phyloP scores from a whole-genome alignment of 2,329 filamentous ascomycete species.

The Gaeumannomyces tritici region DNA sequence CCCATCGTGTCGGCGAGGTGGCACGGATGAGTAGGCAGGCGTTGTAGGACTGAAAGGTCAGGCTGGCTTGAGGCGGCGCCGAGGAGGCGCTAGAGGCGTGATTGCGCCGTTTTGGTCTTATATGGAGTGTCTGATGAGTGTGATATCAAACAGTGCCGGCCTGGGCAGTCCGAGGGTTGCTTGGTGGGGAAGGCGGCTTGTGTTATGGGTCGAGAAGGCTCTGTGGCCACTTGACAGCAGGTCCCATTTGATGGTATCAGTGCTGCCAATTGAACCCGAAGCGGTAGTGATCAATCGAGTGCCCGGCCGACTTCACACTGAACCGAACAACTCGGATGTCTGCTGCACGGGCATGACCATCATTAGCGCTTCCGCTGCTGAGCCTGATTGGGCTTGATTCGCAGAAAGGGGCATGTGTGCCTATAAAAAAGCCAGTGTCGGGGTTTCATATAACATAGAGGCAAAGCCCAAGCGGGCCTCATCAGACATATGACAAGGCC shows the following conservation, averaged over 20 bases:
- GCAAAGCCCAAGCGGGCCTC: background rate
- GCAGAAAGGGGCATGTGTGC: background rate
- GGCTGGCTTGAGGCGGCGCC: no score
- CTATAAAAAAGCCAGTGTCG: background rate
- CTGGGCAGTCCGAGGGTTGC: background rate
- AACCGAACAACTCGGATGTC: background rate
- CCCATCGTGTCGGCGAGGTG: constrained; percentile 17
- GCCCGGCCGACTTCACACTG: background rate
- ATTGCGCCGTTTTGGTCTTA: background rate
- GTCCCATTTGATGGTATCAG: background rate
- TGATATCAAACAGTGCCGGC: background rate
- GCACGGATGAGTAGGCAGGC: background rate
- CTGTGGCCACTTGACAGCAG: background rate
- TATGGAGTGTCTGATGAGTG: background rate
- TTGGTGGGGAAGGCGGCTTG: background rate
- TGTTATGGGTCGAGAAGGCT: background rate
- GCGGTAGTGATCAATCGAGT: background rate
- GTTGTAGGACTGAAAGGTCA: background rate
- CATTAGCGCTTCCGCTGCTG: background rate
- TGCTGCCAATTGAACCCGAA: background rate
- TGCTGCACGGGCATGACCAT: background rate
- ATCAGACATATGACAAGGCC: background rate
- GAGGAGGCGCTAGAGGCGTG: background rate
- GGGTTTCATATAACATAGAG: no score
- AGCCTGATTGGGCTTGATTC: background rate